A percentile compares a stretch with the other conserved stretches of the same genome.
These are phyloP conservation scores for Pyrus bretschneideri DNA, from an alignment of 306 rosid genomes.

Conservation along the genomic window DNA sequence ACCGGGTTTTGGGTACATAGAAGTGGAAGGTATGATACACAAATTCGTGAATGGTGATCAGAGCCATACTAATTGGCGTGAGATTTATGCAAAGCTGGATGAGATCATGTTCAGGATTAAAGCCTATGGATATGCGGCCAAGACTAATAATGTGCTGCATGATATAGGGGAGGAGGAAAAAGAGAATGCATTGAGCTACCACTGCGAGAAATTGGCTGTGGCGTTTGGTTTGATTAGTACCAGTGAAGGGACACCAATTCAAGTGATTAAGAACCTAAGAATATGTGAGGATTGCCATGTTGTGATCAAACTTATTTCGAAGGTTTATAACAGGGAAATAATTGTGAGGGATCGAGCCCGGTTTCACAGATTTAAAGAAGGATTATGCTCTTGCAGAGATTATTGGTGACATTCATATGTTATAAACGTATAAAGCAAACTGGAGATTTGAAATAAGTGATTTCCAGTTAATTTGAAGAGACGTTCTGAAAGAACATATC, in stretches of 20 bases:
- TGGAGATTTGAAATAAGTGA: neutral
- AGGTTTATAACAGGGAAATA: slow-evolving; percentile 62
- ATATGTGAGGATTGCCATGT: slow-evolving; percentile 79
- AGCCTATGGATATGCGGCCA: slow-evolving; percentile 53
- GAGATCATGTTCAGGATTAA: slow-evolving; percentile 65
- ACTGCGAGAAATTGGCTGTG: slow-evolving; percentile 85
- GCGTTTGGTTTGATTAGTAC: slow-evolving; percentile 81
- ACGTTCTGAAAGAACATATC: neutral
- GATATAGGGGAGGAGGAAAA: slow-evolving; percentile 94
- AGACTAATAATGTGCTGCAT: slow-evolving; percentile 70
- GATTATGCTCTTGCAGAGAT: slow-evolving; percentile 77
- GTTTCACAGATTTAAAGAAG: slow-evolving; percentile 74
- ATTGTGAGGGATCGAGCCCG: slow-evolving; percentile 77
- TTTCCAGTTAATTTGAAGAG: neutral
- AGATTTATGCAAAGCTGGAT: slow-evolving; percentile 75
- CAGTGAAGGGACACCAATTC: slow-evolving; percentile 53
- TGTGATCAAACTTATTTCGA: slow-evolving; percentile 60
- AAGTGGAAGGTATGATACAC: slow-evolving; percentile 54
- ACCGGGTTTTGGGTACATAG: slow-evolving; percentile 75
- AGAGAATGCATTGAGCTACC: slow-evolving; percentile 69
- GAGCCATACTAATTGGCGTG: slow-evolving; percentile 41
- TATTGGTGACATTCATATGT: slow-evolving; percentile 52
- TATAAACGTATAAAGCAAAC: neutral
- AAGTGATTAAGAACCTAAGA: slow-evolving; percentile 82
- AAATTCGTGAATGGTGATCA: slow-evolving; percentile 71